A percentile compares a stretch with the other conserved stretches of the same genome.
phyloP scores from a whole-genome alignment of 2,329 filamentous ascomycete genomes.

The Aureobasidium subglaciale region DNA sequence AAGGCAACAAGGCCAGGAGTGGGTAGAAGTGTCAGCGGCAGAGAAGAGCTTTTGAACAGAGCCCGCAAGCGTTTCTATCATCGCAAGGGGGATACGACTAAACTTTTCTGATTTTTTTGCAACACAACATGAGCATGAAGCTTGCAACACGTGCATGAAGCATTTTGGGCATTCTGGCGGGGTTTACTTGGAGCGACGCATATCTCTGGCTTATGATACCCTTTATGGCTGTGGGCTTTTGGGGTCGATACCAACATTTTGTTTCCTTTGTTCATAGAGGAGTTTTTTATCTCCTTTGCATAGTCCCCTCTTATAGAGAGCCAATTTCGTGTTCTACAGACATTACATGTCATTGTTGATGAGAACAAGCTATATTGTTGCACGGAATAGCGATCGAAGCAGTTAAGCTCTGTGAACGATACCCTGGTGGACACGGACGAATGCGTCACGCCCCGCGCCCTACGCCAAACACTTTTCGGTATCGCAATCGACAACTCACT shows the following conservation, averaged over 20 bases:
- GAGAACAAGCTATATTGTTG: background rate
- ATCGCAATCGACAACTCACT: background rate
- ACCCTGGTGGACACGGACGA: background rate
- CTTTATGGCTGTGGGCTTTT: background rate
- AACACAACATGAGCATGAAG: background rate
- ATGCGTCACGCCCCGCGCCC: constrained; percentile 1
- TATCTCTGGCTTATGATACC: constrained; percentile 13
- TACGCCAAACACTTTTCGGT: background rate
- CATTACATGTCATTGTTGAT: background rate
- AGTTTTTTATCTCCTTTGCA: background rate
- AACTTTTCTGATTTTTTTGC: background rate
- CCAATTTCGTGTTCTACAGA: background rate
- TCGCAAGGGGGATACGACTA: background rate
- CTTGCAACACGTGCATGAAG: background rate
- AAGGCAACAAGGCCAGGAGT: background rate
- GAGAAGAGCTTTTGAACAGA: constrained; percentile 8
- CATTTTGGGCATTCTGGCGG: background rate
- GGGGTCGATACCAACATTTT: background rate
- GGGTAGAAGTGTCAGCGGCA: constrained; percentile 7
- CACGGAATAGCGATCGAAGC: too few species aligned
- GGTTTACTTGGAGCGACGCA: background rate
- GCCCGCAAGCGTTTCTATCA: constrained; percentile 3
- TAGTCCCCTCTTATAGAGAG: background rate
- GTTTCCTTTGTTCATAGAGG: background rate
- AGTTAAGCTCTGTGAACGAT: background rate